Evolutionary conservation across 106 monocot species (phyloP).

Genomic region (Ottelia alismoides): DNA sequence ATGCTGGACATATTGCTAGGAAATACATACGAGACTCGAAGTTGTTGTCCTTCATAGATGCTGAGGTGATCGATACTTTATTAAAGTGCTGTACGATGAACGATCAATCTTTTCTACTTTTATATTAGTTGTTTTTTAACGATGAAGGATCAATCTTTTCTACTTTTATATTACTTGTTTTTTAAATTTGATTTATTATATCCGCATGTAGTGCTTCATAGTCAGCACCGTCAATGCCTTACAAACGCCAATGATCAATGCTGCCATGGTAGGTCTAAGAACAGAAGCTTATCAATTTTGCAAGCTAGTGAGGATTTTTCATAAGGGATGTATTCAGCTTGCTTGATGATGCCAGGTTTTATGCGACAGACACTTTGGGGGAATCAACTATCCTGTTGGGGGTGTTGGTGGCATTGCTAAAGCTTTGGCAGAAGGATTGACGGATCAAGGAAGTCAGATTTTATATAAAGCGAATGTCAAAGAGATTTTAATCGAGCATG

Average conservation of each 20-base stretch:
- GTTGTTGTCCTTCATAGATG: conserved; percentile 91
- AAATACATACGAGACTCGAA: conserved; percentile 77
- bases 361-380: conserved; percentile 97
- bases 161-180: no score
- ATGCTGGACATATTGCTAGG: conserved; percentile 90
- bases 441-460: conserved; percentile 70
- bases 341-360: conserved; percentile 45
- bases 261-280: conserved; percentile 74
- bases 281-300: no score
- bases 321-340: neutral
- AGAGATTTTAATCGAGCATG: conserved; percentile 56
- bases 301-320: no score
- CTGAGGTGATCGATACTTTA: conserved; percentile 90
- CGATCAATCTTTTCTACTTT: no score
- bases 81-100: no score
- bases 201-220: conserved; percentile 75
- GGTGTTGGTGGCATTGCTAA: conserved; percentile 92
- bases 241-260: conserved; percentile 99
- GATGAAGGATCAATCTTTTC: no score
- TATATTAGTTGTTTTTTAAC: no score
- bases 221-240: conserved; percentile 95
- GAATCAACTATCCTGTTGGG: conserved; percentile 95
- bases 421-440: conserved; percentile 80
- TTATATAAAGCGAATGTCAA: conserved; percentile 76
- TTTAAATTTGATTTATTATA: no score